Evolutionary conservation across 2,329 filamentous ascomycete species (phyloP).

Genomic region (Sporothrix pseudoabietina): DNA sequence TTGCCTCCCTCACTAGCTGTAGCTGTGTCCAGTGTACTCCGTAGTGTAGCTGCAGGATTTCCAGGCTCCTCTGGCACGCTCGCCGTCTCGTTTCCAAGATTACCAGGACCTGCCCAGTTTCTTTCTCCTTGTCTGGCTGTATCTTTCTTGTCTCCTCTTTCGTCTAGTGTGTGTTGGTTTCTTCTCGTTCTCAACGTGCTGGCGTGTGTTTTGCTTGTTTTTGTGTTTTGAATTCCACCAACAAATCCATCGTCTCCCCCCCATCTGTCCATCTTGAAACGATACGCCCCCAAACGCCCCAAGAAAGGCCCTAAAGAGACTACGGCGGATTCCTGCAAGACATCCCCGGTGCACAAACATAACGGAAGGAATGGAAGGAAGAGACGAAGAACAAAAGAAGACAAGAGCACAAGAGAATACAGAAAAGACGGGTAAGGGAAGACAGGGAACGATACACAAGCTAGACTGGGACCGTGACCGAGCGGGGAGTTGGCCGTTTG

Average conservation of each 20-base stretch:
- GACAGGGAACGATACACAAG: not conserved
- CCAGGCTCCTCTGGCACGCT: not conserved
- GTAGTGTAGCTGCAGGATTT: not conserved
- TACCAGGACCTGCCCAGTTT: constrained; percentile 10
- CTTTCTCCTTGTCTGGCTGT: not conserved
- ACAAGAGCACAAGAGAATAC: not conserved
- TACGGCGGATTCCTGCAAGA: not conserved
- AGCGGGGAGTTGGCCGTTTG: not conserved
- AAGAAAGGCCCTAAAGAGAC: not conserved
- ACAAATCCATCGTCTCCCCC: not conserved
- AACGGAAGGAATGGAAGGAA: not conserved
- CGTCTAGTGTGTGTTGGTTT: not conserved
- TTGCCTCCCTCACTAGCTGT: not conserved
- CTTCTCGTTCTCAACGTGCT: not conserved
- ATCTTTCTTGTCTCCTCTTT: not conserved
- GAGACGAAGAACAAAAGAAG: not conserved
- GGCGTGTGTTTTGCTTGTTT: not conserved
- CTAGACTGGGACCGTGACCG: not conserved
- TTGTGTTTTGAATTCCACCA: not conserved
- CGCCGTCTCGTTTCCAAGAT: not conserved
- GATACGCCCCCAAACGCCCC: not conserved
- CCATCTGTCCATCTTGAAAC: not conserved
- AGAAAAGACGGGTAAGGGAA: not conserved
- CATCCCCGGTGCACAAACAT: not conserved
- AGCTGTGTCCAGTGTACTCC: not conserved